Base-by-base conservation (phyloP, 345 rosid genomes). In the Arabidopsis suecica region DNA sequence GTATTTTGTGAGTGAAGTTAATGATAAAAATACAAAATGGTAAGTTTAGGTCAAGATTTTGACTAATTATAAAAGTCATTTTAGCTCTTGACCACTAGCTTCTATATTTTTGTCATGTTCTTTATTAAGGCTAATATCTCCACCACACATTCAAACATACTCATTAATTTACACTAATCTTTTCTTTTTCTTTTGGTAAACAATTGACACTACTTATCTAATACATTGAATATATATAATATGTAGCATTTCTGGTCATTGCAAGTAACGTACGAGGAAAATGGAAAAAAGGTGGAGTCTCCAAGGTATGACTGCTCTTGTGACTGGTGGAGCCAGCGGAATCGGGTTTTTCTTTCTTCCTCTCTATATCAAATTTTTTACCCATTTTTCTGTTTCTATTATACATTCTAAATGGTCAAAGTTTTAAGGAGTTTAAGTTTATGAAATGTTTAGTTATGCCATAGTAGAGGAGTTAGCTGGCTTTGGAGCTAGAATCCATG, bases 251-350 rank as follows among this genome's bases (percentile, higher is more conserved):
- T 66, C 16, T 34, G 12, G 40, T 45, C 2, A 64, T 1, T 28
- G 55, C n/a, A 9, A 2, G 61, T 30, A 30, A 56, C 22, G n/a
- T 2, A 0, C 16, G 25, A 50, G 32, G 9, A 9, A 12, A 32
- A 72, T 72, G 76, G 80, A 71, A 18, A 58, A 65, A 20, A 81
- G 85, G 68, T 86, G 88, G 90, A 80, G 81, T 41, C 85, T 84
- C 38, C 62, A 73, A 36, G 83, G 84, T n/a, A 85, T 71, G 86
- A 77, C 78, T 6, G 84, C 83, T 59, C 80, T 82, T 47, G 86
- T 85, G 22, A 85, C 84, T 13, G 84, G 88, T 55, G 86, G 80
- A 42, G 73, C 83, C 63, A 69, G 47, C 42, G 83, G 82, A 69
- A 69, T 82, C 41, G 86, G 82, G 88, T 83, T 56, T 0, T 38